phyloP scores from a whole-genome alignment of 108 stramenopile genomes.

The Seminavis robusta region DNA sequence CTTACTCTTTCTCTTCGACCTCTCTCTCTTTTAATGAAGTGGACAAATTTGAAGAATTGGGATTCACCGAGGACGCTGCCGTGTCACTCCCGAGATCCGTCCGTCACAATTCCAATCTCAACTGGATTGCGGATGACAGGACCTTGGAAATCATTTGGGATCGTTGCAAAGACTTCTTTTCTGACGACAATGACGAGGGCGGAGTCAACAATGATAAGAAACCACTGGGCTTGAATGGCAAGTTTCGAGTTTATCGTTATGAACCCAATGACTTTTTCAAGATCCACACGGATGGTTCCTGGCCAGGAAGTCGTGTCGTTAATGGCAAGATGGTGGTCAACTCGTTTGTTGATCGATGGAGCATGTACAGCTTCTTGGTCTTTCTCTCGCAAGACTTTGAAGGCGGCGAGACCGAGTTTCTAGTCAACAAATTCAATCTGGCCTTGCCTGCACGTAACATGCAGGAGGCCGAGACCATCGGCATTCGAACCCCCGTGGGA shows the following conservation, averaged over 20 bases:
- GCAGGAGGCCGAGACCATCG: constrained; percentile 7
- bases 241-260: constrained; percentile 43
- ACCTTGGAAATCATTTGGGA: neutral
- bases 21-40: neutral
- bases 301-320: constrained; percentile 30
- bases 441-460: constrained; percentile 7
- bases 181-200: neutral
- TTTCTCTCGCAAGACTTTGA: constrained; percentile 40
- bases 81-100: constrained; percentile 2
- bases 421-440: constrained; percentile 17
- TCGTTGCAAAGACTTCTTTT: neutral
- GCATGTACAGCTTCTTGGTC: constrained; percentile 27
- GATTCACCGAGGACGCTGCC: constrained; percentile 11
- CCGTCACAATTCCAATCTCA: constrained; percentile 9
- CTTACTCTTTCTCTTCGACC: neutral
- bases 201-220: no score
- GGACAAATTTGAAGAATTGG: constrained; percentile 4
- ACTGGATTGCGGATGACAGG: constrained; percentile 7
- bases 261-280: constrained; percentile 28
- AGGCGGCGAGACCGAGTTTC: constrained; percentile 40
- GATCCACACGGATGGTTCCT: constrained; percentile 45
- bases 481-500: constrained; percentile 22
- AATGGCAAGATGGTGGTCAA: constrained; percentile 7
- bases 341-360: constrained; percentile 14
- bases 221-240: constrained; percentile 32